Conservation (phyloP, 148 eudicot species). For the Hydrangea macrophylla region DNA sequence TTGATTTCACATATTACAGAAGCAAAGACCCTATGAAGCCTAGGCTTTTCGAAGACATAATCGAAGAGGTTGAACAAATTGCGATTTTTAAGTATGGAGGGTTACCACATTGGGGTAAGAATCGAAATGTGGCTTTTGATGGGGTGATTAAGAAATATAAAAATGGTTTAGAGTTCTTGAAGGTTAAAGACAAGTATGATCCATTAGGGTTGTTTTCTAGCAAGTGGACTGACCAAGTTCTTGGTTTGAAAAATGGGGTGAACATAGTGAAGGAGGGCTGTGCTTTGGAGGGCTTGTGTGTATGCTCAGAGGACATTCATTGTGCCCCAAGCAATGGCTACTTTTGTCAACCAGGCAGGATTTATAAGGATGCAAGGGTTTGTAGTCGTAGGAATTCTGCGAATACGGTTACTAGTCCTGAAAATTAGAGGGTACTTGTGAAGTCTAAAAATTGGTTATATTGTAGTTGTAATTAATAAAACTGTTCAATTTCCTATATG, state of each 20-base stretch:
- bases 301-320: too few species aligned
- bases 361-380: constrained; percentile 63
- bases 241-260: constrained; percentile 54
- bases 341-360: constrained; percentile 54
- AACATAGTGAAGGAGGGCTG: too few species aligned
- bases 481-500: too few species aligned
- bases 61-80: constrained; percentile 85
- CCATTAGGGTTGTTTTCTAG: constrained; percentile 69
- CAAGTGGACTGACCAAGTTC: constrained; percentile 62
- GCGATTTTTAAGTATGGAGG: too few species aligned
- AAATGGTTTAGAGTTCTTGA: constrained; percentile 38
- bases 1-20: constrained; percentile 77
- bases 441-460: too few species aligned
- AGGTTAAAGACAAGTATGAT: constrained; percentile 57
- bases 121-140: constrained; percentile 63
- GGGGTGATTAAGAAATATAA: too few species aligned
- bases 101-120: constrained; percentile 91
- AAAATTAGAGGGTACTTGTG: too few species aligned
- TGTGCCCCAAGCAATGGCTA: too few species aligned
- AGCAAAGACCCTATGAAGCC: constrained; percentile 48
- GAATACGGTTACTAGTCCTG: too few species aligned
- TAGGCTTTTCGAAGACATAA: constrained; percentile 50
- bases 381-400: constrained; percentile 34
- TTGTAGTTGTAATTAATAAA: too few species aligned
- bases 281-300: too few species aligned